These are phyloP conservation scores for Phellopilus nigrolimitatus DNA, from an alignment of 1,284 basidiomycete genomes.

Conservation along the genomic window DNA sequence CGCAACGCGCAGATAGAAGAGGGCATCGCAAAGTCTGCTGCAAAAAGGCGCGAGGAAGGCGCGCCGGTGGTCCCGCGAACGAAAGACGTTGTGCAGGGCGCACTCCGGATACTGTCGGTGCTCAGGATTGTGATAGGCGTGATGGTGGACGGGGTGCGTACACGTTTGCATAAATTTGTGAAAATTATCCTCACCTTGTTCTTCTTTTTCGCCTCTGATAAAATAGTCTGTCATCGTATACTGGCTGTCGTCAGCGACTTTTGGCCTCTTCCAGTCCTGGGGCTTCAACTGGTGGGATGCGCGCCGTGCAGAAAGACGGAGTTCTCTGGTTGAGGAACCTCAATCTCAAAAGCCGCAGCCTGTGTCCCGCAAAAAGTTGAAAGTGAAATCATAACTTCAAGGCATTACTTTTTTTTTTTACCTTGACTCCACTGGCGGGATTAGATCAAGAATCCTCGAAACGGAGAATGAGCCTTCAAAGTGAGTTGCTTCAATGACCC, in stretches of 20 bases:
- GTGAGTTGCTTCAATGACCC: conserved; percentile 19
- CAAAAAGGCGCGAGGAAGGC: conserved; percentile 36
- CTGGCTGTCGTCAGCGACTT: conserved; percentile 80
- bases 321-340: background rate
- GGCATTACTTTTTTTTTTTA: conserved; percentile 4
- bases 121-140: conserved; percentile 73
- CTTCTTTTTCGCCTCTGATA: conserved; percentile 19
- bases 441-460: background rate
- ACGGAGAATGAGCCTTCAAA: background rate
- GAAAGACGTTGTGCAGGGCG: conserved; percentile 54
- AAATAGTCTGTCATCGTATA: conserved; percentile 71
- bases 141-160: conserved; percentile 71
- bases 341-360: conserved; percentile 12
- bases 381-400: too few relatives aligned
- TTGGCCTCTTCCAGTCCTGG: conserved; percentile 77
- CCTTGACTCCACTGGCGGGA: background rate
- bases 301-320: conserved; percentile 36
- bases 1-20: conserved; percentile 37
- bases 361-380: conserved; percentile 8
- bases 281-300: conserved; percentile 62
- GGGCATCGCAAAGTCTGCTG: conserved; percentile 41
- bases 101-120: conserved; percentile 59
- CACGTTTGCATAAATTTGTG: background rate
- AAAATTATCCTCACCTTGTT: background rate
- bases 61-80: conserved; percentile 34